Conservation (phyloP, 73 alveolate species). For the Symbiodinium natans region DNA sequence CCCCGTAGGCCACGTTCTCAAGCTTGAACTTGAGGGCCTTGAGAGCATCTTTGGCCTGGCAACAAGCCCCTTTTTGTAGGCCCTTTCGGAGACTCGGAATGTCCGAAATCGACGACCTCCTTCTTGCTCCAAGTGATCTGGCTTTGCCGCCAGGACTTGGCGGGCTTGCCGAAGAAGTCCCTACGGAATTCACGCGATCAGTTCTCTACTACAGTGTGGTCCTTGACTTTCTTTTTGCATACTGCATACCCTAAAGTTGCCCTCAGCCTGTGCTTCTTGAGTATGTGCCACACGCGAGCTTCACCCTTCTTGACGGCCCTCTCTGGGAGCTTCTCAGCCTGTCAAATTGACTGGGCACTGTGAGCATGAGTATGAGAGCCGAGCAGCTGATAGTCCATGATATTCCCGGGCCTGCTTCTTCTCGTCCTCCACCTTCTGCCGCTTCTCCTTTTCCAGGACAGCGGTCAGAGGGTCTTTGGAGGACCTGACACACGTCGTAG, state of each 20-base stretch:
- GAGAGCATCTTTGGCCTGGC: slow-evolving; percentile 44
- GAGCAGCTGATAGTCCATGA: too few species aligned
- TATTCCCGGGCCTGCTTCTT: slow-evolving; percentile 32
- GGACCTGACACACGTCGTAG: not conserved
- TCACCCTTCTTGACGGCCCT: slow-evolving; percentile 79
- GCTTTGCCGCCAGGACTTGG: slow-evolving; percentile 73
- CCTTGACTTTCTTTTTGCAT: not conserved
- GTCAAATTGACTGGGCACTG: too few species aligned
- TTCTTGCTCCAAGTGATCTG: slow-evolving; percentile 91
- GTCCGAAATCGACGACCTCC: not conserved
- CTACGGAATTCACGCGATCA: not conserved
- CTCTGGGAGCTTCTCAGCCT: slow-evolving; percentile 57
- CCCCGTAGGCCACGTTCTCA: slow-evolving; percentile 88
- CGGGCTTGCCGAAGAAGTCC: slow-evolving; percentile 91
- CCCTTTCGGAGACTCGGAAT: not conserved
- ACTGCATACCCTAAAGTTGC: not conserved
- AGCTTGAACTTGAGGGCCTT: slow-evolving; percentile 59
- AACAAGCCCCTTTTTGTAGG: not conserved
- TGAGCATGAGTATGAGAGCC: too few species aligned
- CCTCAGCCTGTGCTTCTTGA: slow-evolving; percentile 80
- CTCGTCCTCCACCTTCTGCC: slow-evolving; percentile 48
- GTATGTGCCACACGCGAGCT: slow-evolving; percentile 88
- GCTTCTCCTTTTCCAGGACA: slow-evolving; percentile 22
- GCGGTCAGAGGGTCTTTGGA: slow-evolving; percentile 54
- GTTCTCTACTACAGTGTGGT: not conserved